A percentile compares a stretch with the other conserved stretches of the same genome.
These are phyloP conservation scores for Microthyrium microscopicum DNA, from an alignment of 2,329 filamentous ascomycete species.

Conservation along the genomic window DNA sequence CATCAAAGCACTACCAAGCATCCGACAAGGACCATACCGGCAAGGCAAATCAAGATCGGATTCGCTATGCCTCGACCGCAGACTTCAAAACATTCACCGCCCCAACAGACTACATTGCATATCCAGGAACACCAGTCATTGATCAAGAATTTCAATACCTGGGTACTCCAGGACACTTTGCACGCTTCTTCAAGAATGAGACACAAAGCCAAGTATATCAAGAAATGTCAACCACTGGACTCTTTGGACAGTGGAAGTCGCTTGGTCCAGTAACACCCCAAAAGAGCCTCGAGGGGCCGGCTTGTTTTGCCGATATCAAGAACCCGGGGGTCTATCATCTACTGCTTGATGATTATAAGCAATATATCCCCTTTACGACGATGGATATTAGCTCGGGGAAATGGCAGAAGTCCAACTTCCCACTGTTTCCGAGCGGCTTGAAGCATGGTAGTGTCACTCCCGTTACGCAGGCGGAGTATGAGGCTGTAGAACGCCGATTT, in stretches of 20 bases:
- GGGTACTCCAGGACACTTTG: constrained; percentile 4
- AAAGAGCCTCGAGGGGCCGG: constrained; percentile 1
- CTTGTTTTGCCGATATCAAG: constrained; percentile 2
- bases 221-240: constrained; percentile 2
- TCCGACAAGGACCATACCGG: not conserved
- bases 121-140: not conserved
- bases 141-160: constrained; percentile 7
- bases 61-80: constrained; percentile 1
- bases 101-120: constrained; percentile 4
- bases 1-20: constrained; percentile 1
- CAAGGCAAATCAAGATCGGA: not conserved
- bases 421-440: constrained; percentile 2
- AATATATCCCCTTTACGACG: constrained; percentile 4
- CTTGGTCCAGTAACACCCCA: constrained; percentile 1
- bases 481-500: not conserved
- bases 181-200: constrained; percentile 5
- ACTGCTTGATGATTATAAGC: constrained; percentile 4
- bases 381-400: not conserved
- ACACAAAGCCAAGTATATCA: constrained; percentile 1
- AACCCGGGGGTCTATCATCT: constrained; percentile 6
- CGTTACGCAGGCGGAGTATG: constrained; percentile 2
- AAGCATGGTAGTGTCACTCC: constrained; percentile 6
- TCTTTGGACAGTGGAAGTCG: constrained; percentile 2
- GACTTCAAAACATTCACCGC: constrained; percentile 3
- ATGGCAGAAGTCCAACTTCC: constrained; percentile 1